These are phyloP conservation scores for Conticribra weissflogii DNA, from an alignment of 108 stramenopile genomes.

Conservation along the genomic window DNA sequence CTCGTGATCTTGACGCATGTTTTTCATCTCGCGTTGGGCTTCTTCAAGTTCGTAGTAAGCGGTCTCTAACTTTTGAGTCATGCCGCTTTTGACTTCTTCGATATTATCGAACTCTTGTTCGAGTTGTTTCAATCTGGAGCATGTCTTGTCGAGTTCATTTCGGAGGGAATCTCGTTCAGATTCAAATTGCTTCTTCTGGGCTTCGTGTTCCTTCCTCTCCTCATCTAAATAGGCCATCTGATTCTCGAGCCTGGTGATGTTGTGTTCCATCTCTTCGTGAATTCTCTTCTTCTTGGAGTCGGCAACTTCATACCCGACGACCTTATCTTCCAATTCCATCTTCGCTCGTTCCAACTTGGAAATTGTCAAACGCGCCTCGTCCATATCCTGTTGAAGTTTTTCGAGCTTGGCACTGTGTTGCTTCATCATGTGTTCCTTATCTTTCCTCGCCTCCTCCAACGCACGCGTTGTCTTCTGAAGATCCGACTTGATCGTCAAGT, in stretches of 20 bases:
- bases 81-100: constrained; percentile 36
- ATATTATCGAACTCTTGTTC: constrained; percentile 25
- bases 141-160: constrained; percentile 25
- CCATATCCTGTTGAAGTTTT: constrained; percentile 24
- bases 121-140: constrained; percentile 20
- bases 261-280: constrained; percentile 20
- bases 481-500: constrained; percentile 22
- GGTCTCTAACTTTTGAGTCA: constrained; percentile 41
- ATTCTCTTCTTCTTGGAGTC: constrained; percentile 22
- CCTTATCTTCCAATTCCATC: constrained; percentile 11
- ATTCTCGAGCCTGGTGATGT: constrained; percentile 14
- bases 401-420: constrained; percentile 17
- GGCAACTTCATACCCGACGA: constrained; percentile 9
- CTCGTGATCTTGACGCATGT: constrained; percentile 22
- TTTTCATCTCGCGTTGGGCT: constrained; percentile 28
- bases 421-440: constrained; percentile 22
- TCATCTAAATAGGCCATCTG: constrained; percentile 11
- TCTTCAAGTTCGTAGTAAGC: constrained; percentile 42
- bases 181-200: constrained; percentile 2
- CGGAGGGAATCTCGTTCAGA: not conserved
- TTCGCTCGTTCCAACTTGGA: constrained; percentile 22
- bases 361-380: constrained; percentile 6
- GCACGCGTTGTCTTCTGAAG: constrained; percentile 16
- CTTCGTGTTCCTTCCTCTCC: constrained; percentile 16
- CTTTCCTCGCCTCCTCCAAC: constrained; percentile 23